Base-by-base conservation (phyloP, 495 filamentous ascomycete species). In the Schizothecium vesticola region DNA sequence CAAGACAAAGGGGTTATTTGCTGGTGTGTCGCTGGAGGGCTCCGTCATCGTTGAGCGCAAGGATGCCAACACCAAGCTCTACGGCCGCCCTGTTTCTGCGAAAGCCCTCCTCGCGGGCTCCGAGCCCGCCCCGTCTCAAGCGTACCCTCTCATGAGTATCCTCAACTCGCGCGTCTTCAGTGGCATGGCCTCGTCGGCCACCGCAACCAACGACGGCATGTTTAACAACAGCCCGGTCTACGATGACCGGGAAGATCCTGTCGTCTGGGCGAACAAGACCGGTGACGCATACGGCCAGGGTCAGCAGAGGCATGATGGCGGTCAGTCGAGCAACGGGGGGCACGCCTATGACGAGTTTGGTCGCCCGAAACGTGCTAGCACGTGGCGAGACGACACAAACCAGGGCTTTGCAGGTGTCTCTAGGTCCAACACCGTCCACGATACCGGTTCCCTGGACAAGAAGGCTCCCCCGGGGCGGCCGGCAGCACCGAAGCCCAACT, bases 141-240 rank as follows among this genome's bases (percentile, higher is more conserved):
- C 95, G 8, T 90, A 91, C 57, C 91, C 94, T 22, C 85, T 99
- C 24, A 89, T 95, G 84, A 86, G 82, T 61, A 86, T 99, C 16
- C 81, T 99, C 67, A 93, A 91, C 74, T 92, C 93, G 6, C 86
- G 93, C 26, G 85, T 90, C 61, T 99, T 99, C 79, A 84, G 86
- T 31, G 92, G 93, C 28, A 81, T 86, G 62, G 82, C 43, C 7
- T 51, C 82, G 25, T 72, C 74, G 13, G 74, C 77, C 19, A 74
- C 79, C 2, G 72, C 73, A 1, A 77, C 80, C 31, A 83, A 84
- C 21, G 88, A 91, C 69, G 76, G 81, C 28, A 96, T 95, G 88
- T 99, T 97, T 82, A 98, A 98, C 77, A 94, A 97, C 73, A 89
- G 91, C 21, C 95, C 95, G 1, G 86, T 97, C 5, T 99, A 98